Percentiles rank a stretch among this genome's conserved stretches.
These are phyloP conservation scores for Clonostachys byssicola DNA, from an alignment of 2,329 filamentous ascomycete genomes.

Conservation along the genomic window DNA sequence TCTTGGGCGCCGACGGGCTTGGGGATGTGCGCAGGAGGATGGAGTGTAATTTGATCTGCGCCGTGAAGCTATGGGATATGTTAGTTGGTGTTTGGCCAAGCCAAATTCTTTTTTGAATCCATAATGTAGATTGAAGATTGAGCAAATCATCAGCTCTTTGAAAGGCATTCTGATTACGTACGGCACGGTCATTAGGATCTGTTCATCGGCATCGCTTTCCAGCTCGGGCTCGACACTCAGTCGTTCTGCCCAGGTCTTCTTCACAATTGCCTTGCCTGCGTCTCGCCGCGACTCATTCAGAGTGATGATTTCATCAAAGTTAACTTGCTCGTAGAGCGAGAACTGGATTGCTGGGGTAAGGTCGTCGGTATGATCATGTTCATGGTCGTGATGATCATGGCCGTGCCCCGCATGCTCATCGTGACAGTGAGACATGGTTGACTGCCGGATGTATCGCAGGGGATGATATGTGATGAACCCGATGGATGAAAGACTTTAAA, in stretches of 20 bases:
- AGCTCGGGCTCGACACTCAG: slow-evolving; percentile 70
- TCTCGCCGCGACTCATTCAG: slow-evolving; percentile 73
- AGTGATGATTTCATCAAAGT: slow-evolving; percentile 80
- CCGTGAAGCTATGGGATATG: slow-evolving; percentile 68
- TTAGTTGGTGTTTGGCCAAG: not conserved
- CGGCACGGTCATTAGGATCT: slow-evolving; percentile 90
- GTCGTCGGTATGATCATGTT: slow-evolving; percentile 88
- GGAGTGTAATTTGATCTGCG: slow-evolving; percentile 87
- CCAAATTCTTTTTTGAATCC: not conserved
- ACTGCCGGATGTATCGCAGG: not conserved
- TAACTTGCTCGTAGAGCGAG: slow-evolving; percentile 87
- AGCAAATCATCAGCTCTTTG: too few relatives aligned
- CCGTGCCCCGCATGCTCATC: slow-evolving; percentile 44
- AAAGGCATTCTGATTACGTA: slow-evolving; percentile 36
- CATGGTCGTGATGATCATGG: slow-evolving; percentile 51
- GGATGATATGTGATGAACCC: too few relatives aligned
- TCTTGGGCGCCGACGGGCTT: slow-evolving; percentile 68
- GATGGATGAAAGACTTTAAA: too few relatives aligned
- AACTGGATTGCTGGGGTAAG: slow-evolving; percentile 86
- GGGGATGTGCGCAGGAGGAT: slow-evolving; percentile 80
- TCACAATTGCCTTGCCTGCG: slow-evolving; percentile 69
- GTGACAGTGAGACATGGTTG: slow-evolving; percentile 33
- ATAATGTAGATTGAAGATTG: not conserved
- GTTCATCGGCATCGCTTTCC: slow-evolving; percentile 83
- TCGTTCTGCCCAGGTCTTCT: slow-evolving; percentile 89